These are phyloP conservation scores for Heimioporus sp. DNA, from an alignment of 768 basidiomycete species.

Conservation along the genomic window DNA sequence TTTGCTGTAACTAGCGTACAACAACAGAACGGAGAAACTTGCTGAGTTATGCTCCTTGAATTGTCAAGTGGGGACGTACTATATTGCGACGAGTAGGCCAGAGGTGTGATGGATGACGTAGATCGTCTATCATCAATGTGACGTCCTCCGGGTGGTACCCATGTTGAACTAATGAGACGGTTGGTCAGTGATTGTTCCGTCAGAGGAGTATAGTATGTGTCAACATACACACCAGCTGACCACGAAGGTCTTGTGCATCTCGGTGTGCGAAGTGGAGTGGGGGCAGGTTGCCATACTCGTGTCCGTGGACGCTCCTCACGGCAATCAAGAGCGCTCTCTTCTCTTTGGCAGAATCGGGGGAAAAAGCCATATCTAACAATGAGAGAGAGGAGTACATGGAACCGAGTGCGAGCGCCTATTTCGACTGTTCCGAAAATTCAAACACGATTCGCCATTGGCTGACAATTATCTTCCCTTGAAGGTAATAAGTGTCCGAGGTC, in stretches of 20 bases:
- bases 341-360: neutral
- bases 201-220: neutral
- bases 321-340: slow-evolving; percentile 9
- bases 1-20: slow-evolving; percentile 31
- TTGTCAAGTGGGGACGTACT: slow-evolving; percentile 26
- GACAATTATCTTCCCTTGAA: too few relatives aligned
- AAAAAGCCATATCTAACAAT: too few relatives aligned
- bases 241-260: slow-evolving; percentile 2
- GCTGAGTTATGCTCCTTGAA: neutral
- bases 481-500: too few relatives aligned
- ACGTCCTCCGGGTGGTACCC: slow-evolving; percentile 40
- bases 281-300: neutral
- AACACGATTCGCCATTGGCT: too few relatives aligned
- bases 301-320: neutral
- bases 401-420: too few relatives aligned
- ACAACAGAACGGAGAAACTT: neutral
- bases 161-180: slow-evolving; percentile 17
- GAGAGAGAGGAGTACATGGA: too few relatives aligned
- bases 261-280: slow-evolving; percentile 3
- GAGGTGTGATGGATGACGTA: slow-evolving; percentile 19
- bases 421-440: too few relatives aligned
- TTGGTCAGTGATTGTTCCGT: slow-evolving; percentile 8
- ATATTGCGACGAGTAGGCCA: slow-evolving; percentile 44
- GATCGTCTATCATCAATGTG: slow-evolving; percentile 40
- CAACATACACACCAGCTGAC: slow-evolving; percentile 6